Percentiles rank a stretch among this genome's conserved stretches.
Evolutionary conservation across 805 yeast genomes (phyloP).

Genomic region (Peterozyma xylosa): DNA sequence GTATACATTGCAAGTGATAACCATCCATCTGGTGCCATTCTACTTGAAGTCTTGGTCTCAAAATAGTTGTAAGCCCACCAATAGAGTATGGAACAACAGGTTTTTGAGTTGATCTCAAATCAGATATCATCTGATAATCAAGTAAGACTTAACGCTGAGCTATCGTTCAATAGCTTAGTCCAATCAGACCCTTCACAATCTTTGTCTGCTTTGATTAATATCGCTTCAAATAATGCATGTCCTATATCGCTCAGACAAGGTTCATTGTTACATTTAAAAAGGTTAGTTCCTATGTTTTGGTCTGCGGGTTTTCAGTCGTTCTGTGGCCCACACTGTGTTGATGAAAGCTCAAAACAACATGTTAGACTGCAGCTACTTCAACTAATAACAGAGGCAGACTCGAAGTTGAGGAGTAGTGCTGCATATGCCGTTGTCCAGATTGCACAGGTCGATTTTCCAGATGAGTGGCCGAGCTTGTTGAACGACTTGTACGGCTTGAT

Average conservation of each 20-base stretch:
- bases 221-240: slow-evolving; percentile 25
- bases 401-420: slow-evolving; percentile 59
- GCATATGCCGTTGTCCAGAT: slow-evolving; percentile 77
- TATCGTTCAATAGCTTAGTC: slow-evolving; percentile 33
- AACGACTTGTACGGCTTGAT: slow-evolving; percentile 36
- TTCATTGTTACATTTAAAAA: slow-evolving; percentile 57
- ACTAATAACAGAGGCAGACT: slow-evolving; percentile 37
- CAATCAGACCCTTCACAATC: slow-evolving; percentile 41
- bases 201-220: slow-evolving; percentile 31
- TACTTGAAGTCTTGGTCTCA: too few relatives aligned
- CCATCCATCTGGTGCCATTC: too few relatives aligned
- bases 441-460: slow-evolving; percentile 87
- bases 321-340: slow-evolving; percentile 46
- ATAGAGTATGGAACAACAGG: too few relatives aligned
- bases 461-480: slow-evolving; percentile 83
- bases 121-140: slow-evolving; percentile 42
- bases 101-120: slow-evolving; percentile 10
- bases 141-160: slow-evolving; percentile 45
- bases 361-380: slow-evolving; percentile 45
- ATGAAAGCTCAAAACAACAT: slow-evolving; percentile 38
- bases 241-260: slow-evolving; percentile 46
- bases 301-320: slow-evolving; percentile 74
- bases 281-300: slow-evolving; percentile 72
- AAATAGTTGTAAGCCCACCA: too few relatives aligned
- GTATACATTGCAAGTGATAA: too few relatives aligned